Conservation (phyloP, 2,329 filamentous ascomycete genomes). For the Hymenotorrendiella dingleyae region DNA sequence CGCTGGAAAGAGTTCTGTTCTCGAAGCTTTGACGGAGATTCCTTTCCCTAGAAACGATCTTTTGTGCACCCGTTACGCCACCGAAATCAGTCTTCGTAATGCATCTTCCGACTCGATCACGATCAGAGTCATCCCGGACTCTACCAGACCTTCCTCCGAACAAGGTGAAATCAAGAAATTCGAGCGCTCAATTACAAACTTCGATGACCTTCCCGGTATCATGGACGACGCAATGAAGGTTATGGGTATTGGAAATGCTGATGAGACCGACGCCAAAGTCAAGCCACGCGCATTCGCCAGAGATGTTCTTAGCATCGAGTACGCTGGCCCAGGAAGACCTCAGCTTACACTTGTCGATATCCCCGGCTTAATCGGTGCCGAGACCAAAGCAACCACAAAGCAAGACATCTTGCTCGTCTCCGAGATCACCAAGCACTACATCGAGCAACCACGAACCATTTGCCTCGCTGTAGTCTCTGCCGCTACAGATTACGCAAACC, state of each 20-base stretch:
- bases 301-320: constrained; percentile 27
- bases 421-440: constrained; percentile 34
- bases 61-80: constrained; percentile 53
- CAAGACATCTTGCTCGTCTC: constrained; percentile 13
- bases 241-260: constrained; percentile 20
- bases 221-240: constrained; percentile 25
- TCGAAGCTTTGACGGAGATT: constrained; percentile 58
- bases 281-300: constrained; percentile 18
- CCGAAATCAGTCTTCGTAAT: constrained; percentile 38
- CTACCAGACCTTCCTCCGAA: constrained; percentile 40
- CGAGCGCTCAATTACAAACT: constrained; percentile 18
- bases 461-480: constrained; percentile 42
- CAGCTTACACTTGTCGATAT: constrained; percentile 31
- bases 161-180: constrained; percentile 38
- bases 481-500: constrained; percentile 37
- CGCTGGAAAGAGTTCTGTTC: constrained; percentile 57
- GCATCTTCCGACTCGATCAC: constrained; percentile 39
- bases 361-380: constrained; percentile 26
- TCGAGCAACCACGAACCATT: constrained; percentile 37
- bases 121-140: constrained; percentile 51
- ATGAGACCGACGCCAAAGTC: background rate
- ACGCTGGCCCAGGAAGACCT: constrained; percentile 21
- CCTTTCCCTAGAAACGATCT: constrained; percentile 54
- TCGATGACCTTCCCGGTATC: constrained; percentile 24
- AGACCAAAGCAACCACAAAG: constrained; percentile 1